These are phyloP conservation scores for Harringtonia lauricola DNA, from an alignment of 2,329 filamentous ascomycete species.

Conservation along the genomic window DNA sequence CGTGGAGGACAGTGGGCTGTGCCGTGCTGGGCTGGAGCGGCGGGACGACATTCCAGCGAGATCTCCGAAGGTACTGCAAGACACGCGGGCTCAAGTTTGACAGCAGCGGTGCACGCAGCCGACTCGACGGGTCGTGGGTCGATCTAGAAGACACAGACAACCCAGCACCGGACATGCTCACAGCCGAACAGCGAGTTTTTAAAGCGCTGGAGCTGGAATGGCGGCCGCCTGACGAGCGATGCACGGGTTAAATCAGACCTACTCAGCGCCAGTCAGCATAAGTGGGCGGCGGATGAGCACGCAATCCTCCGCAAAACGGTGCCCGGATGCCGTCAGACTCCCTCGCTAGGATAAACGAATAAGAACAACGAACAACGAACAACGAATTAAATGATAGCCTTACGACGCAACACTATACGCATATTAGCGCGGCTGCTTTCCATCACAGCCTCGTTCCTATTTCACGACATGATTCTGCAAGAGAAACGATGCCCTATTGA, in stretches of 20 bases:
- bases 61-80: conserved; percentile 72
- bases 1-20: conserved; percentile 82
- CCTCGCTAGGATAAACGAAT: no score
- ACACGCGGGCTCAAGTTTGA: conserved; percentile 76
- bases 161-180: conserved; percentile 51
- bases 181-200: conserved; percentile 75
- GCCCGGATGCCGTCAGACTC: no score
- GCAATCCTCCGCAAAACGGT: no score
- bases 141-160: conserved; percentile 51
- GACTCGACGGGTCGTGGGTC: conserved; percentile 55
- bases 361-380: no score
- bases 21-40: conserved; percentile 83
- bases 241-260: conserved; percentile 33
- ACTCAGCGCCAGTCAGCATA: no score
- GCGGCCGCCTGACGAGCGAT: conserved; percentile 55
- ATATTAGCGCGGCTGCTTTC: no score
- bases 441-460: no score
- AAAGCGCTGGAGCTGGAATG: conserved; percentile 60
- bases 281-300: no score
- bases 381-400: no score
- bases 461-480: no score
- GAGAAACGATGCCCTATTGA: no score
- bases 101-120: conserved; percentile 70
- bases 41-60: conserved; percentile 81
- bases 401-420: no score